Conservation (phyloP, 73 alveolate genomes). For the Paramecium caudatum region DNA sequence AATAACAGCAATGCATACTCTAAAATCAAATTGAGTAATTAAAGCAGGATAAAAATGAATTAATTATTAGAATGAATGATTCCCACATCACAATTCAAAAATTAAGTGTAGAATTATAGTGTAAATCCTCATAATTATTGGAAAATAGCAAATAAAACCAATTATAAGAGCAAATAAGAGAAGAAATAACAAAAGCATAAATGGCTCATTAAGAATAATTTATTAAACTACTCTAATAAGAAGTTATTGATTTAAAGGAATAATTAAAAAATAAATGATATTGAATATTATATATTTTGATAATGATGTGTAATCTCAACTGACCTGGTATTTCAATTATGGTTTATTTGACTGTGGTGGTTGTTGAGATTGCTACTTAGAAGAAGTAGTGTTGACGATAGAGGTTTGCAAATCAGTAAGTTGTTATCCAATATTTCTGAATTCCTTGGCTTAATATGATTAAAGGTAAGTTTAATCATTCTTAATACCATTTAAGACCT, state of each 20-base stretch:
- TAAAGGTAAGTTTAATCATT: too few species aligned
- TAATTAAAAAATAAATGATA: slow-evolving; percentile 16
- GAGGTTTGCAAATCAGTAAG: too few species aligned
- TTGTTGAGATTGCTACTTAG: too few species aligned
- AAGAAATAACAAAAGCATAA: slow-evolving; percentile 12
- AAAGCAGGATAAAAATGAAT: neutral
- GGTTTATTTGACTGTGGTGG: too few species aligned
- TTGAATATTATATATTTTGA: too few species aligned
- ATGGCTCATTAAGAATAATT: slow-evolving; percentile 30
- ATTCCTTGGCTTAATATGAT: too few species aligned
- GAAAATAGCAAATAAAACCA: slow-evolving; percentile 27
- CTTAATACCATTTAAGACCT: too few species aligned
- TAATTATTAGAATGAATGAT: neutral
- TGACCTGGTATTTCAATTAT: too few species aligned
- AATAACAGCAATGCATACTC: neutral
- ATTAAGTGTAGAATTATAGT: slow-evolving; percentile 3
- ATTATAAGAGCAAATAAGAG: neutral
- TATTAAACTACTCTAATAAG: neutral
- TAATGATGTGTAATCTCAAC: too few species aligned
- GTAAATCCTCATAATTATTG: slow-evolving; percentile 22
- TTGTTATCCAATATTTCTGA: too few species aligned
- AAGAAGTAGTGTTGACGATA: too few species aligned
- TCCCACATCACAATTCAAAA: slow-evolving; percentile 3
- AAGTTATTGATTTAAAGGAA: slow-evolving; percentile 9
- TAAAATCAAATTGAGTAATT: neutral